phyloP scores from a whole-genome alignment of 257 asterid species.

The Solanum chmielewskii region DNA sequence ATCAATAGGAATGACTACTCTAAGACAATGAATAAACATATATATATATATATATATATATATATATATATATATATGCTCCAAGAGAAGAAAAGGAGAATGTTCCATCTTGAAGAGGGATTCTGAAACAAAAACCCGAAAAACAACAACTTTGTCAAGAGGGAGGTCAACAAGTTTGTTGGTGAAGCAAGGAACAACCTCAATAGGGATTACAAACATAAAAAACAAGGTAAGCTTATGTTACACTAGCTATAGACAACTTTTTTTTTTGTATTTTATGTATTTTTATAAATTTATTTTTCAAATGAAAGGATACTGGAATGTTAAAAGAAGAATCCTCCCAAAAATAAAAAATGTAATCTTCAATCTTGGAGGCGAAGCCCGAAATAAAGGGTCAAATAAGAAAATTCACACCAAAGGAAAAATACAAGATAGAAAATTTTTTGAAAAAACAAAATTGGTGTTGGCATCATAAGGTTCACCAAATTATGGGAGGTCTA shows the following conservation, averaged over 20 bases:
- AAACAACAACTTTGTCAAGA: background rate
- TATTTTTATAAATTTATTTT: too few species aligned
- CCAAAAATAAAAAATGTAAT: too few species aligned
- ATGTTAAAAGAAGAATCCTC: background rate
- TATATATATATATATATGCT: too few species aligned
- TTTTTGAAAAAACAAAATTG: too few species aligned
- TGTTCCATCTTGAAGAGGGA: too few species aligned
- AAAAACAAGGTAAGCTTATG: background rate
- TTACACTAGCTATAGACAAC: background rate
- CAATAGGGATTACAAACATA: background rate
- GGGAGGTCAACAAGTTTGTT: background rate
- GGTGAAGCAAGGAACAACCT: background rate
- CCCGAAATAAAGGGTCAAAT: too few species aligned
- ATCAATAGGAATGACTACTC: too few species aligned
- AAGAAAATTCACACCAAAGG: background rate
- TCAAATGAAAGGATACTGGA: background rate
- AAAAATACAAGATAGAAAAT: background rate
- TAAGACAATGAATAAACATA: too few species aligned
- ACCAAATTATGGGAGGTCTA: too few species aligned
- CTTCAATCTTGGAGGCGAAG: background rate
- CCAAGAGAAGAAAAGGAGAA: too few species aligned
- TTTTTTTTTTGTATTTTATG: background rate
- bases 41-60: too few species aligned
- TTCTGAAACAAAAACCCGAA: background rate
- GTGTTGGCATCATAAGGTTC: too few species aligned